A percentile compares a stretch with the other conserved stretches of the same genome.
Evolutionary conservation across 1,139 yeast species (phyloP).

Genomic region (Candida tetrigidarum): DNA sequence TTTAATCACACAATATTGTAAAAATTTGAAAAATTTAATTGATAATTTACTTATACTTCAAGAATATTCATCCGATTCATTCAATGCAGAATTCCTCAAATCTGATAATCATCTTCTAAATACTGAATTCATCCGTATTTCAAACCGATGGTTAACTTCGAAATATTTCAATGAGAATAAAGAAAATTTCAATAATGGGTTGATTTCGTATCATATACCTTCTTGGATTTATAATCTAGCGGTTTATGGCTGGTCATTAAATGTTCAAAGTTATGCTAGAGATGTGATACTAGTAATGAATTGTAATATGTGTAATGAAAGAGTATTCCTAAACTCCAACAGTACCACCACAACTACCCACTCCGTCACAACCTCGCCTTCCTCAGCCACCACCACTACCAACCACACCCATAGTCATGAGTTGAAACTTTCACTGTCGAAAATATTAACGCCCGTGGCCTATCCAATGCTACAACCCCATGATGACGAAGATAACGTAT

Average conservation of each 20-base stretch:
- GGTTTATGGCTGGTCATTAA: conserved; percentile 41
- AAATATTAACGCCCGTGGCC: conserved; percentile 36
- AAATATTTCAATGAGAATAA: conserved; percentile 36
- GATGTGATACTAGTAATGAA: conserved; percentile 34
- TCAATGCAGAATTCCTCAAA: conserved; percentile 16
- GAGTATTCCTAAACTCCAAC: conserved; percentile 32
- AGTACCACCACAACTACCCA: too few relatives aligned
- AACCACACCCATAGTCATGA: conserved; percentile 8
- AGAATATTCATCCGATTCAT: conserved; percentile 17
- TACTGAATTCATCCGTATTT: conserved; percentile 23
- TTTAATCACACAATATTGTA: conserved; percentile 32
- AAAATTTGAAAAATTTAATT: conserved; percentile 30
- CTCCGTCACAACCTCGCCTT: too few relatives aligned
- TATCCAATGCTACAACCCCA: conserved; percentile 25
- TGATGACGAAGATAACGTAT: conserved; percentile 8
- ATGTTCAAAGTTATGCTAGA: conserved; percentile 33
- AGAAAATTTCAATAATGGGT: conserved; percentile 30
- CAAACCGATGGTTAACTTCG: conserved; percentile 36
- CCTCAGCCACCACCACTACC: neutral
- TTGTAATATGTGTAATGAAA: conserved; percentile 41
- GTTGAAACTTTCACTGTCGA: conserved; percentile 27
- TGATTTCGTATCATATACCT: conserved; percentile 28
- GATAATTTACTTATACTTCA: conserved; percentile 28
- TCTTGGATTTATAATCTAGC: conserved; percentile 39
- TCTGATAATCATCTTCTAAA: conserved; percentile 5